phyloP scores from a whole-genome alignment of 225 moss, liverwort and hornwort genomes.

The Asterella californica region DNA sequence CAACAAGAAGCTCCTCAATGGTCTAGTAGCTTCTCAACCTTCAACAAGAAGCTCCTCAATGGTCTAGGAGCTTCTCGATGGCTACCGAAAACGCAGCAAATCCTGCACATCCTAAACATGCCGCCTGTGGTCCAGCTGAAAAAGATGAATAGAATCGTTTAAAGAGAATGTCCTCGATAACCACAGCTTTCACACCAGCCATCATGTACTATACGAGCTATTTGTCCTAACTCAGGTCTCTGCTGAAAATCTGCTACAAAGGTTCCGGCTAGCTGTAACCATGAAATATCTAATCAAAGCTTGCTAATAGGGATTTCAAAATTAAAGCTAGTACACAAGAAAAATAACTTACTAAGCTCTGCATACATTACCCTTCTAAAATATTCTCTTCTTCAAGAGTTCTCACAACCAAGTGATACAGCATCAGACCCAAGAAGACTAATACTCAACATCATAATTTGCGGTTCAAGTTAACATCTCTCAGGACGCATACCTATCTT shows the following conservation, averaged over 20 bases:
- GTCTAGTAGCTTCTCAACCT: constrained; percentile 70
- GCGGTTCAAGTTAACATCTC: neutral
- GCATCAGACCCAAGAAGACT: neutral
- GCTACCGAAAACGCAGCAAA: constrained; percentile 95
- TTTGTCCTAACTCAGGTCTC: neutral
- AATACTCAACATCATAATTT: neutral
- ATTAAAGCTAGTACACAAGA: neutral
- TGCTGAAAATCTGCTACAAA: neutral
- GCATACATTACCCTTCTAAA: neutral
- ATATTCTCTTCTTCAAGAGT: neutral
- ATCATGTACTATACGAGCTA: neutral
- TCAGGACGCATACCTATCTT: neutral
- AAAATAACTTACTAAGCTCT: neutral
- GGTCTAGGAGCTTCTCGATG: constrained; percentile 89
- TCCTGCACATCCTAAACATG: constrained; percentile 96
- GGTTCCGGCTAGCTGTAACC: neutral
- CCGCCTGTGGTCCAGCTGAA: constrained; percentile 94
- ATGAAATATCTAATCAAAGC: too few species aligned
- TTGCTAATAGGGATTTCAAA: too few species aligned
- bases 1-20: constrained; percentile 47
- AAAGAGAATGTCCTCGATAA: neutral
- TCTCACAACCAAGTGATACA: neutral
- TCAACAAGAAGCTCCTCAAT: constrained; percentile 47
- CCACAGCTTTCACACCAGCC: neutral
- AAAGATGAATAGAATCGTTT: neutral